These are phyloP conservation scores for Tylopilus plumbeoviolaceoides DNA, from an alignment of 768 basidiomycete species.

Conservation along the genomic window DNA sequence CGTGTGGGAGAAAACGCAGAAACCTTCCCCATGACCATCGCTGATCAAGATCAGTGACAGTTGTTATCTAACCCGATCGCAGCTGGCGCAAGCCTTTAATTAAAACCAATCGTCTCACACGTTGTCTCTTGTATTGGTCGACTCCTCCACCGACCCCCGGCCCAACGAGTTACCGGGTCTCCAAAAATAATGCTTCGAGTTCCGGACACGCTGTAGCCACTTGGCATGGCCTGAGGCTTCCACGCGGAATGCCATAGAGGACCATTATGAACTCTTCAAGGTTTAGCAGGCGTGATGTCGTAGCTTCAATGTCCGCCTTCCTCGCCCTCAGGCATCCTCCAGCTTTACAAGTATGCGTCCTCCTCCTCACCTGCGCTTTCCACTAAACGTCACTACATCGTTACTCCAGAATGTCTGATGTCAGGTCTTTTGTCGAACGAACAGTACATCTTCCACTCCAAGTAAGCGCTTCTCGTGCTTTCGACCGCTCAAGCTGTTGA, in stretches of 20 bases:
- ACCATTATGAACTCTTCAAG: background rate
- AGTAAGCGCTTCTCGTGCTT: background rate
- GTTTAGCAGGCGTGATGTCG: background rate
- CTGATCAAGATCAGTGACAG: background rate
- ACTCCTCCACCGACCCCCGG: background rate
- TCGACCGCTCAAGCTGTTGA: background rate
- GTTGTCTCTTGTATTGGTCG: background rate
- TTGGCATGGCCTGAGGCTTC: background rate
- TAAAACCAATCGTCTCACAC: background rate
- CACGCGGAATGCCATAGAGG: background rate
- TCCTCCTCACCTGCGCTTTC: background rate
- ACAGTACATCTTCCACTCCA: conserved; percentile 5
- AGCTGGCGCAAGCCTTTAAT: background rate
- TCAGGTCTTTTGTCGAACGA: conserved; percentile 11
- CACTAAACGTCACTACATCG: background rate
- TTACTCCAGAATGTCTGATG: conserved; percentile 1
- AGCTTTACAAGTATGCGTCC: background rate
- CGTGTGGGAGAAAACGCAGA: background rate
- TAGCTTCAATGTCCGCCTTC: background rate
- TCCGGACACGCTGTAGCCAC: background rate
- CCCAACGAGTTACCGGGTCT: background rate
- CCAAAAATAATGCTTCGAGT: background rate
- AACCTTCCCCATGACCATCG: background rate
- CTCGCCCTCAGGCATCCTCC: background rate
- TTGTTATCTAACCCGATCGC: background rate